These are phyloP conservation scores for Kokia cookei DNA, from an alignment of 441 rosid species.

Conservation along the genomic window DNA sequence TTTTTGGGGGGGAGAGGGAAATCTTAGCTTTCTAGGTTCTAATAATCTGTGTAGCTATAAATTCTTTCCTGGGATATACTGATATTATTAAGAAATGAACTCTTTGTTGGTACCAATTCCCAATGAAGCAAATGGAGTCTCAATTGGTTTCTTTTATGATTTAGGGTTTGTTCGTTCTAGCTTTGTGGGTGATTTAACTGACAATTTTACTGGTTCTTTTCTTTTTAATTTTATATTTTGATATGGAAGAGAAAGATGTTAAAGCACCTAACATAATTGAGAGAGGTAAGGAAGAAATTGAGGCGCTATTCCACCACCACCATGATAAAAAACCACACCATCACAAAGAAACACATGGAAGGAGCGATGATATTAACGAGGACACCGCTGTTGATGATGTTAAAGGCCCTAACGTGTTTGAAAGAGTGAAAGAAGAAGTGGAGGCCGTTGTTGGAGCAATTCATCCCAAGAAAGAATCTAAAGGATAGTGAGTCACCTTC, in stretches of 20 bases:
- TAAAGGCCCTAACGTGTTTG: conserved; percentile 12
- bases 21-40: neutral
- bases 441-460: conserved; percentile 12
- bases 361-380: conserved; percentile 9
- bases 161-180: neutral
- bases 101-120: neutral
- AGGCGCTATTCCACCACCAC: conserved; percentile 2
- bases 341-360: conserved; percentile 15
- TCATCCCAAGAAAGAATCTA: conserved; percentile 10
- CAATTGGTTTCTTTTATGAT: neutral
- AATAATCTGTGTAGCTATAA: neutral
- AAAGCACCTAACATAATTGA: conserved; percentile 8
- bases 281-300: conserved; percentile 13
- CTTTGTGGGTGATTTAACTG: neutral
- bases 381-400: conserved; percentile 7
- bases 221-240: neutral
- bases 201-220: neutral
- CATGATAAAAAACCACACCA: conserved; percentile 6
- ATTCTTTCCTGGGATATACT: neutral
- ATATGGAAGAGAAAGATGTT: conserved; percentile 7
- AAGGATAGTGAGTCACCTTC: neutral
- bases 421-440: conserved; percentile 16
- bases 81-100: neutral
- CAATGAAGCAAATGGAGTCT: neutral
- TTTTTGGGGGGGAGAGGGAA: neutral